Conservation (phyloP, 768 basidiomycete species). For the Psilocybe subaeruginosa region DNA sequence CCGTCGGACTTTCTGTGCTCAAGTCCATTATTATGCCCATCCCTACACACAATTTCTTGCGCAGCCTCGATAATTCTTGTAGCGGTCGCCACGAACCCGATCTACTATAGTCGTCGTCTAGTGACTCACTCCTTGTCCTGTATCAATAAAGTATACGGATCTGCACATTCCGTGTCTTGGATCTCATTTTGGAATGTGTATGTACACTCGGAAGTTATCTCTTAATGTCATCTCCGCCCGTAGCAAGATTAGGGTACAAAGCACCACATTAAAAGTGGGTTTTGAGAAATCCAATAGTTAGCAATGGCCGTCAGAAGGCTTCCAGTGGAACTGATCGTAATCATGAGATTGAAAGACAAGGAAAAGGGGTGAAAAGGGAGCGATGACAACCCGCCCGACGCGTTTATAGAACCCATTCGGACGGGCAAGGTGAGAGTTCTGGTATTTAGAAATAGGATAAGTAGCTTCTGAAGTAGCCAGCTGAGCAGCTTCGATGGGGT, state of each 20-base stretch:
- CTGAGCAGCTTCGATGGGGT: too few species aligned
- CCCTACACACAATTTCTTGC: background rate
- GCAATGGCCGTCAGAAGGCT: slow-evolving; percentile 10
- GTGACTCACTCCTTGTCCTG: background rate
- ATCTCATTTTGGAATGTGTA: background rate
- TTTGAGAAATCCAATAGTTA: too few species aligned
- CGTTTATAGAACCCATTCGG: slow-evolving; percentile 5
- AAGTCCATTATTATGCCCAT: background rate
- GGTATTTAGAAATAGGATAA: too few species aligned
- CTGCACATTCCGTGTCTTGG: background rate
- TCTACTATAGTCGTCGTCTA: background rate
- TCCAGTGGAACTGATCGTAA: slow-evolving; percentile 13
- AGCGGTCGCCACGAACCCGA: background rate
- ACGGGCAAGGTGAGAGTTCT: too few species aligned
- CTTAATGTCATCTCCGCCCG: too few species aligned
- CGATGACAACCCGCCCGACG: slow-evolving; percentile 1
- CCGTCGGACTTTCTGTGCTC: background rate
- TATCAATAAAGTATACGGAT: background rate
- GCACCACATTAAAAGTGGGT: too few species aligned
- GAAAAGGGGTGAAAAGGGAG: background rate
- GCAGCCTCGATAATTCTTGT: background rate
- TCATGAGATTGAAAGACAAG: slow-evolving; percentile 1
- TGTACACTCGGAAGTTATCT: too few species aligned
- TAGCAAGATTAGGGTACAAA: too few species aligned
- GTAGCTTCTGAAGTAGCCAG: background rate